phyloP scores from a whole-genome alignment of 2,329 filamentous ascomycete species.

The Hypoxylon sp. region DNA sequence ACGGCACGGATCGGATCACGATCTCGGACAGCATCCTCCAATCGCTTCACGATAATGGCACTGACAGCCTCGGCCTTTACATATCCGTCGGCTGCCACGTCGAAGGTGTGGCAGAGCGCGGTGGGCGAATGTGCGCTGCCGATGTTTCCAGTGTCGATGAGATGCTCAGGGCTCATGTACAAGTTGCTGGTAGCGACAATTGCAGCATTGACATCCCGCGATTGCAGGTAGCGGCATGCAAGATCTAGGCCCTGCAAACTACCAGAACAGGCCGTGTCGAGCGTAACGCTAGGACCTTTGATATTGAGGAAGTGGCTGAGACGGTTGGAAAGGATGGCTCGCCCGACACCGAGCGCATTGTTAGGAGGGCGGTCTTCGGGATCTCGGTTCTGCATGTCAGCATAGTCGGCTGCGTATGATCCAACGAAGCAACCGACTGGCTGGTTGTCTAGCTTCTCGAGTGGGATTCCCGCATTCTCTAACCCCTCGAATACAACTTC shows the following conservation, averaged over 20 bases:
- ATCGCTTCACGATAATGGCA: slow-evolving; percentile 60
- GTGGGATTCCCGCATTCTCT: slow-evolving; percentile 49
- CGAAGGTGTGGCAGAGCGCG: slow-evolving; percentile 55
- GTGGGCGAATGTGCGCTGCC: slow-evolving; percentile 38
- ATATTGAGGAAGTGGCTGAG: slow-evolving; percentile 56
- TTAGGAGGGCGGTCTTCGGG: slow-evolving; percentile 41
- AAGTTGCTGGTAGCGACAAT: slow-evolving; percentile 54
- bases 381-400: slow-evolving; percentile 44
- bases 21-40: slow-evolving; percentile 60
- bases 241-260: slow-evolving; percentile 49
- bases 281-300: slow-evolving; percentile 45
- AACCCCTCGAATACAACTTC: slow-evolving; percentile 53
- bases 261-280: slow-evolving; percentile 51
- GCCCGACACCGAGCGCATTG: slow-evolving; percentile 41
- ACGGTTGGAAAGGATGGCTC: slow-evolving; percentile 53
- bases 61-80: slow-evolving; percentile 62
- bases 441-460: slow-evolving; percentile 37
- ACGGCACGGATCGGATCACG: slow-evolving; percentile 58
- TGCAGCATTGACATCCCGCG: slow-evolving; percentile 48
- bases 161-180: slow-evolving; percentile 52
- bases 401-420: slow-evolving; percentile 40
- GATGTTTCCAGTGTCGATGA: slow-evolving; percentile 38
- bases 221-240: slow-evolving; percentile 51
- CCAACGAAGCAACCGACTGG: slow-evolving; percentile 48
- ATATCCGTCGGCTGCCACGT: slow-evolving; percentile 62